These are phyloP conservation scores for Ganoderma lingzhi DNA, from an alignment of 1,284 basidiomycete genomes.

Conservation along the genomic window DNA sequence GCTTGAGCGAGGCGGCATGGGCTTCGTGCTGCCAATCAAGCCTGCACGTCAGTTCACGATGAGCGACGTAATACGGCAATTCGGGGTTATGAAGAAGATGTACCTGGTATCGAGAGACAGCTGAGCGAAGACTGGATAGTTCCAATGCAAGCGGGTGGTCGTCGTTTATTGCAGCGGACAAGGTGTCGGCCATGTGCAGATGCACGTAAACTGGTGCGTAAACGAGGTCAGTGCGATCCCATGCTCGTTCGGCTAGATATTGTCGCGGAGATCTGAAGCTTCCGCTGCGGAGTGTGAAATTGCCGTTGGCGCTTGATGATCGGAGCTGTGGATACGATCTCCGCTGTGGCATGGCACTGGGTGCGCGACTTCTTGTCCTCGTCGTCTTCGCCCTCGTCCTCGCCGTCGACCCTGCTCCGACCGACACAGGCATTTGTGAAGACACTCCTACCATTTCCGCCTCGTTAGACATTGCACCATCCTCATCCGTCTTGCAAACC, in stretches of 20 bases:
- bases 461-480: not conserved
- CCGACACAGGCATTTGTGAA: conserved; percentile 7
- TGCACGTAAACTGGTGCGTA: conserved; percentile 27
- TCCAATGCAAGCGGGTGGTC: conserved; percentile 75
- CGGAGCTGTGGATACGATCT: conserved; percentile 20
- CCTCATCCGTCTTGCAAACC: not conserved
- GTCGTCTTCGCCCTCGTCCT: conserved; percentile 21
- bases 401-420: conserved; percentile 4
- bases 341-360: conserved; percentile 21
- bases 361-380: conserved; percentile 16
- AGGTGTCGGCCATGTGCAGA: conserved; percentile 30
- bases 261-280: conserved; percentile 2
- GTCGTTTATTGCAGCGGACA: conserved; percentile 39
- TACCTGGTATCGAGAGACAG: conserved; percentile 74
- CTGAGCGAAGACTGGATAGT: conserved; percentile 67
- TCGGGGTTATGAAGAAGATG: conserved; percentile 28
- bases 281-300: conserved; percentile 6
- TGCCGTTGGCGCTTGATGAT: not conserved
- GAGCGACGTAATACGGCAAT: conserved; percentile 32
- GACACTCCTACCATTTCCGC: not conserved
- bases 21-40: conserved; percentile 66
- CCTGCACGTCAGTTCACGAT: conserved; percentile 35
- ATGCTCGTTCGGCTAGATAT: conserved; percentile 4
- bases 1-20: conserved; percentile 66
- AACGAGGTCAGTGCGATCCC: not conserved